Percentiles rank a stretch among this genome's conserved stretches.
Conservation (phyloP, 192 early-diverging fungal species). For the Backusella westeae region DNA sequence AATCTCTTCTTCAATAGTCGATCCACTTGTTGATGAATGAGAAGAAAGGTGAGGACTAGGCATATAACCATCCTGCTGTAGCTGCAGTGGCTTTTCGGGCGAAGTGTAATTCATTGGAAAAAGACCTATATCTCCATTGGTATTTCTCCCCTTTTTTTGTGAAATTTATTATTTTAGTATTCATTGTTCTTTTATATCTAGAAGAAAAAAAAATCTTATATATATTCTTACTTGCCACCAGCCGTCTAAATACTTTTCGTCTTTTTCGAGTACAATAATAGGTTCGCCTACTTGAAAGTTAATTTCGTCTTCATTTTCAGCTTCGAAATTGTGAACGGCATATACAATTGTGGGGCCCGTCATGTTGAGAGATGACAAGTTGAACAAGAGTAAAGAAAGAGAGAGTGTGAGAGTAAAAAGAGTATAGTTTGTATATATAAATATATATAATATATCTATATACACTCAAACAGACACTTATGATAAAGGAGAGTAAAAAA, state of each 20-base stretch:
- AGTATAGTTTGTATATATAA: neutral
- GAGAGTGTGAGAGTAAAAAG: neutral
- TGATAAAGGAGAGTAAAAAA: neutral
- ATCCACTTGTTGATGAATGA: conserved; percentile 7
- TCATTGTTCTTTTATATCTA: neutral
- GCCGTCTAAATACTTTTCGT: conserved; percentile 71
- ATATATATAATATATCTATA: neutral
- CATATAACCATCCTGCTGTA: neutral
- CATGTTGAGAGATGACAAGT: conserved; percentile 15
- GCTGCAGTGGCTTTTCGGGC: neutral
- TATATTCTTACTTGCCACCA: conserved; percentile 71
- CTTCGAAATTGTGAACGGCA: conserved; percentile 57
- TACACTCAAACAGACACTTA: neutral
- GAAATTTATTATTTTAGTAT: neutral
- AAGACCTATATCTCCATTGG: conserved; percentile 62
- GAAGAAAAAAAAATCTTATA: neutral
- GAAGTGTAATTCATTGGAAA: conserved; percentile 72
- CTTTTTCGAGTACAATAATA: conserved; percentile 70
- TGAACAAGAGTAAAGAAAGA: neutral
- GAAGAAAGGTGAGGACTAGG: conserved; percentile 11
- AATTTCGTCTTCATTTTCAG: conserved; percentile 75
- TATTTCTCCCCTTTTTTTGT: conserved; percentile 58
- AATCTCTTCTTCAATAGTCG: conserved; percentile 16
- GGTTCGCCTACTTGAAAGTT: conserved; percentile 63
- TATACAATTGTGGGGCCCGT: conserved; percentile 44